Percentiles rank a stretch among this genome's conserved stretches.
phyloP scores from a whole-genome alignment of 2,329 filamentous ascomycete genomes.

The Epichloe uncinata region DNA sequence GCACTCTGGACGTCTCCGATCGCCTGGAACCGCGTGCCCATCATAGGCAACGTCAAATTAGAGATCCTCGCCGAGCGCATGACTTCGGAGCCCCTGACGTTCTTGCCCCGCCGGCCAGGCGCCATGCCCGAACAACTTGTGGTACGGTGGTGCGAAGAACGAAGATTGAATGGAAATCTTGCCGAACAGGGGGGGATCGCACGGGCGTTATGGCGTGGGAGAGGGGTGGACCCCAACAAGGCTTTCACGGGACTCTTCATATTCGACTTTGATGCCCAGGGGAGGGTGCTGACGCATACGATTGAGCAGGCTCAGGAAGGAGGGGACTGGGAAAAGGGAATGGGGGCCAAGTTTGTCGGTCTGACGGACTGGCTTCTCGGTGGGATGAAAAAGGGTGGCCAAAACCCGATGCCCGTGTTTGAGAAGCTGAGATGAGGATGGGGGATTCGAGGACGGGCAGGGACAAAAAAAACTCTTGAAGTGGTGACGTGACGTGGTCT shows the following conservation, averaged over 20 bases:
- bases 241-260: conserved; percentile 88
- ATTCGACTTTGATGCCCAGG: conserved; percentile 86
- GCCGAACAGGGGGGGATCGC: conserved; percentile 27
- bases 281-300: conserved; percentile 72
- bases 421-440: conserved; percentile 15
- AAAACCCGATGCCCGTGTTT: conserved; percentile 23
- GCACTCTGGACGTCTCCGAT: conserved; percentile 93
- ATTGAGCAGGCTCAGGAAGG: conserved; percentile 88
- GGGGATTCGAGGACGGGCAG: background rate
- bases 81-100: conserved; percentile 42
- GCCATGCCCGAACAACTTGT: conserved; percentile 66
- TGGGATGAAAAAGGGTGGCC: conserved; percentile 37
- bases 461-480: too few relatives aligned
- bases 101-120: conserved; percentile 35
- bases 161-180: conserved; percentile 9
- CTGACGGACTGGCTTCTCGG: conserved; percentile 92
- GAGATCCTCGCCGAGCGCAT: conserved; percentile 86
- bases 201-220: conserved; percentile 27
- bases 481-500: too few relatives aligned
- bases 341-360: conserved; percentile 74
- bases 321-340: conserved; percentile 66
- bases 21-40: conserved; percentile 85
- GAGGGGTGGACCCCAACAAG: conserved; percentile 41
- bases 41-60: conserved; percentile 80
- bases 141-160: conserved; percentile 64